Evolutionary conservation across 1,284 basidiomycete species (phyloP), one percentile per base, ranked within the genome.

Genomic region (Apiotrichum gamsii): DNA sequence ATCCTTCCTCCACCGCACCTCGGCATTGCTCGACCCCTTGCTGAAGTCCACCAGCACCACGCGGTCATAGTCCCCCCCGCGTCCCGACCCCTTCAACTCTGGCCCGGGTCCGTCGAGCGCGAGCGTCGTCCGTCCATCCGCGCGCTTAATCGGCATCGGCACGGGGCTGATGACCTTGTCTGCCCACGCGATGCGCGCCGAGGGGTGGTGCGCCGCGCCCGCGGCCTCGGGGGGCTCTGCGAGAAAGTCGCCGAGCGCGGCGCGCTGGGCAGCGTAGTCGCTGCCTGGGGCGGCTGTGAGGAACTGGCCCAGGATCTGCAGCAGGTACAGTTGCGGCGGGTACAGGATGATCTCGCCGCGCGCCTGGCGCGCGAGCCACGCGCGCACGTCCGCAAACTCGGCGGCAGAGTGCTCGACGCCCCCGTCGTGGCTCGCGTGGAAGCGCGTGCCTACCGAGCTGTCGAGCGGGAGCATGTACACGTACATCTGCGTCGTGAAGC

Each of bases 401-500:
- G 52, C 52, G 6, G 39, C 49, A 16, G 52, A 51, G 46, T 54
- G 52, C 33, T 54, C 52, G 25, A 51, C 24, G 6, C 52, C 52
- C 14, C 52, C 52, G 36, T 54, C 52, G 39, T 54, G 52, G 5
- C 45, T 48, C 1, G 48, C 39, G 13, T 32, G 44, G 45, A 39
- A 38, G 36, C 43, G 41, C 19, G 32, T 33, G 28, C 43, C 45
- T 3, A 36, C 48, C 11, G 23, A 24, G 23, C 34, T 34, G 25
- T 25, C 19, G 6, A 49, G 34, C 1, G 52, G 52, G 3, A 54
- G 52, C 18, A 54, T 36, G 43, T 54, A 54, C 34, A 54, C 48
- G 48, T 54, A 54, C 52, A 54, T 54, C 36, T 54, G 52, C 8
- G 49, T 47, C 29, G 48, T 51, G 45, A 51, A 54, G 34, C 52